Percentiles rank a stretch among this genome's conserved stretches.
phyloP scores from a whole-genome alignment of 106 monocot genomes.

The Allium fistulosum region DNA sequence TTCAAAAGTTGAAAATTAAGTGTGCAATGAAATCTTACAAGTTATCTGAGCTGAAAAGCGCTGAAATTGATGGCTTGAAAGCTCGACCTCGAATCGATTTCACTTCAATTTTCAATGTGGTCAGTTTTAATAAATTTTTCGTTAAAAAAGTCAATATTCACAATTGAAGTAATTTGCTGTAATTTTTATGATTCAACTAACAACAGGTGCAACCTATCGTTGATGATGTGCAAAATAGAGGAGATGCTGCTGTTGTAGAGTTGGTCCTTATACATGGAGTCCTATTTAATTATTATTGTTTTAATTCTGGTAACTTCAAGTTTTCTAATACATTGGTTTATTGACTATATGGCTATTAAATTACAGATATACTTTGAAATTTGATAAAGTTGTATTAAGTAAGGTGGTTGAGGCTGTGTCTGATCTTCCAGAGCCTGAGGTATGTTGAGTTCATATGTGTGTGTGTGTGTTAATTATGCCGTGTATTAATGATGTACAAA shows the following conservation, averaged over 20 bases:
- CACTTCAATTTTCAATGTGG: slow-evolving; percentile 78
- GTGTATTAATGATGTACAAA: too few species aligned
- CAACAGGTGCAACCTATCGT: slow-evolving; percentile 89
- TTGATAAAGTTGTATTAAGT: slow-evolving; percentile 77
- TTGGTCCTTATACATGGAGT: slow-evolving; percentile 27
- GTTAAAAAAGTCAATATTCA: too few species aligned
- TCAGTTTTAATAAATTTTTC: slow-evolving; percentile 9
- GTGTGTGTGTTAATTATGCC: too few species aligned
- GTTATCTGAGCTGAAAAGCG: slow-evolving; percentile 54
- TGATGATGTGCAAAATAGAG: slow-evolving; percentile 75
- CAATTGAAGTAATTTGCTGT: too few species aligned
- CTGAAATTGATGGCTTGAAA: slow-evolving; percentile 67
- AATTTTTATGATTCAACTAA: not conserved
- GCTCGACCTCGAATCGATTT: slow-evolving; percentile 94
- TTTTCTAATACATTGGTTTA: not conserved
- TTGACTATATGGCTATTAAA: not conserved
- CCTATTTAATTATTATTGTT: too few species aligned
- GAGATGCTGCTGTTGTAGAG: slow-evolving; percentile 90
- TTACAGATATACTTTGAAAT: slow-evolving; percentile 64
- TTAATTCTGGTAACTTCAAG: too few species aligned
- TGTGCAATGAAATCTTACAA: slow-evolving; percentile 81
- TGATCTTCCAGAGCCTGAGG: slow-evolving; percentile 86
- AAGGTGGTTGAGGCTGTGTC: slow-evolving; percentile 58
- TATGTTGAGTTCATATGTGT: slow-evolving; percentile 14
- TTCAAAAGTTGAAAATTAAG: not conserved